Base-by-base conservation (phyloP, 768 basidiomycete species). In the Pulveroboletus ravenelii region DNA sequence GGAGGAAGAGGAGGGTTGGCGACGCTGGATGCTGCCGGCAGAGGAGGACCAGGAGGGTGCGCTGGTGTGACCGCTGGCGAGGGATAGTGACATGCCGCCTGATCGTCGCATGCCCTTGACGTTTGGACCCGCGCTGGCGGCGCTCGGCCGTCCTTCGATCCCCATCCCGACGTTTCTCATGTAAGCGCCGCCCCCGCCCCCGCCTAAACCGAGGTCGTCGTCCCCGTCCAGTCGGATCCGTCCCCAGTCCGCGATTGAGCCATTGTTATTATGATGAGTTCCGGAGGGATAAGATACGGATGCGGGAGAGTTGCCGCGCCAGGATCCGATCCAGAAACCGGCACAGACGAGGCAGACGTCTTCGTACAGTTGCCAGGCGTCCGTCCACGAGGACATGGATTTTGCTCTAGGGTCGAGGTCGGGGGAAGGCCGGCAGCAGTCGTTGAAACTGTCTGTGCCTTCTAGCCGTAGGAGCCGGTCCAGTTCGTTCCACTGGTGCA, bases 281-380 rank as follows among this genome's bases (percentile, higher is more conserved):
- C n/a, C n/a, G n/a, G n/a, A n/a, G n/a, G n/a, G n/a, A 23, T 23
- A 23, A 2, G 20, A 23, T 23, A 4, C 20, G 20, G 20, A 23
- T 23, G 20, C 4, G 20, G 20, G 20, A 23, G 20, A 2, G 20
- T 23, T 23, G 31, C 72, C 70, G 27, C 83, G 74, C 70, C 77
- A 87, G 3, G 77, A 74, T 13, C 87, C 85, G 59, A 84, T 78
- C 88, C 87, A 91, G n/a, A 89, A 74, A 3, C 86, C 81, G 0
- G 88, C 89, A 59, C 89, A 91, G 40, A 89, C 73, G 36, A 90
- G 72, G 54, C 90, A 92, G 18, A 86, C 84, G 52, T 92, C 90
- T 67, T 93, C 89, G 58, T 92, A 93, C 12, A 91, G 73, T 23
- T 80, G 78, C 87, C 88, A 90, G 8, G 79, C 78, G 54, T 90